Evolutionary conservation across 306 rosid species (phyloP).

Genomic region (Myrica gale): DNA sequence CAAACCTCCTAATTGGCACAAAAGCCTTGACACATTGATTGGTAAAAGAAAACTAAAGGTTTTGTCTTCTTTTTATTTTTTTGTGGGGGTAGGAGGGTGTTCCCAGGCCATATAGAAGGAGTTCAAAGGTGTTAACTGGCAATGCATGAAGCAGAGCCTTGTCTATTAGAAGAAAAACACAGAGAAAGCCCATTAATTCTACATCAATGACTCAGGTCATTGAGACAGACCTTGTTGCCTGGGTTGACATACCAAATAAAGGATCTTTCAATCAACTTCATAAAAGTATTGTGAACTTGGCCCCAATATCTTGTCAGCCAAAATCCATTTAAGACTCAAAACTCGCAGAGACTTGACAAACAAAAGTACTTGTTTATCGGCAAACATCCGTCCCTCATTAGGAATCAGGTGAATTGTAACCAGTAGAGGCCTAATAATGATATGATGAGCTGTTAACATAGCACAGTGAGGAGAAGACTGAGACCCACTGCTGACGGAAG

Average conservation of each 20-base stretch:
- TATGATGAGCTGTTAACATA: slow-evolving; percentile 16
- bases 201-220: background rate
- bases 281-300: background rate
- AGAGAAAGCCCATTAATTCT: background rate
- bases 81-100: background rate
- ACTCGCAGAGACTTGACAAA: background rate
- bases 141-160: background rate
- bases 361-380: background rate
- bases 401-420: background rate
- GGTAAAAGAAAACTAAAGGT: background rate
- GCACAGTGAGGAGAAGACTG: slow-evolving; percentile 8
- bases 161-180: background rate
- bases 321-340: background rate
- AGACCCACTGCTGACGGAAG: slow-evolving; percentile 18
- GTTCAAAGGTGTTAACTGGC: background rate
- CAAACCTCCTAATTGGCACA: background rate
- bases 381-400: background rate
- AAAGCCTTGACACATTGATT: background rate
- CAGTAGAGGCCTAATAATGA: background rate
- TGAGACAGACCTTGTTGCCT: background rate
- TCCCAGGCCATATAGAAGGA: background rate
- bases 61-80: background rate
- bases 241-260: background rate
- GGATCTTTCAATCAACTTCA: background rate
- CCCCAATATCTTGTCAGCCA: background rate